Evolutionary conservation across 2,329 filamentous ascomycete genomes (phyloP), one percentile per base, ranked within the genome.

Genomic region (Gnomoniopsis sp.): DNA sequence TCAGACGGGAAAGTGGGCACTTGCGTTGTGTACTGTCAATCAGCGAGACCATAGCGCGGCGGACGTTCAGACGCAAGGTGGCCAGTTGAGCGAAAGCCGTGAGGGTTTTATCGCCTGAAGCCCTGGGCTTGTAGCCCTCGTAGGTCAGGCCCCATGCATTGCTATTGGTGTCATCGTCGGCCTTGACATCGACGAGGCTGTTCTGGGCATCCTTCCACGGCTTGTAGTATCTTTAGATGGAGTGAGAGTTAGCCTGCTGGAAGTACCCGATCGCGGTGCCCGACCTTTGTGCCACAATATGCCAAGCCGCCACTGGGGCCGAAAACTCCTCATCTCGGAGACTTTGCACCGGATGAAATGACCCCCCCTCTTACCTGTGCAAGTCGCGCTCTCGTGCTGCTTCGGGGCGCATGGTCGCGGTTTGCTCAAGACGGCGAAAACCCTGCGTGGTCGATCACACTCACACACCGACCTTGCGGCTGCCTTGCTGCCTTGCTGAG

Each of bases 51-150:
- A 60, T 76, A 46, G 73, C 75, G 41, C 80, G 75, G 60, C 78
- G 75, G 30, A 75, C 74, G 17, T 75, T 71, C 44, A 82, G 70
- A 1, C 79, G 72, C 56, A 83, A 72, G 11, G 79, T 72, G 33
- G 75, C 76, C 23, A 84, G 71, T 66, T 84, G 81, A 4, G 80
- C 77, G 57, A 79, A 77, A 3, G 77, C 74, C 0, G 76, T 78
- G 19, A 81, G 68, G 4, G 72, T 66, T 50, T 69, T 70, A 61
- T 75, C 74, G 54, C 69, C 66, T 8, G 71, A 73, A n/a, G 68
- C 64, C 36, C 67, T 65, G 6, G 71, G 68, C 38, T 46, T 64
- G 62, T 65, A 77, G 68, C 49, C 79, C 14, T 55, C 57, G 38
- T 59, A 59, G 14, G 57, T 59, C 34, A 59, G 51, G 1, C 46